Evolutionary conservation across 2,329 filamentous ascomycete genomes (phyloP), one percentile per base, ranked within the genome.

Genomic region (Cryphonectria radicalis): DNA sequence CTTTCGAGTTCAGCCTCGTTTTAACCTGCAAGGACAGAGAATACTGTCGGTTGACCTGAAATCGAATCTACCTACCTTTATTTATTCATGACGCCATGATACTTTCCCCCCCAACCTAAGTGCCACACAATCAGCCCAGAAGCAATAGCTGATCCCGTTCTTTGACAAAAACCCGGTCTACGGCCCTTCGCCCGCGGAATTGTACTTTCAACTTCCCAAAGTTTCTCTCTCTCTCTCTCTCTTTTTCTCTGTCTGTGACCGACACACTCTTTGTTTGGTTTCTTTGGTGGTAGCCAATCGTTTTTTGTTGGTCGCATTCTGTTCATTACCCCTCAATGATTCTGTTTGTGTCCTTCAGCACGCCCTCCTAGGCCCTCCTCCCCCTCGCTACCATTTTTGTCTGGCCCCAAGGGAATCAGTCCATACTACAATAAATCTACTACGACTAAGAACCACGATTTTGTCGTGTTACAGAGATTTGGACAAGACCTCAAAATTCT

Each of bases 51-150:
- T 14, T 35, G 55, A 59, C 25, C 8, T 59, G 28, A 57, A 62
- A 50, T 63, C 37, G 55, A 57, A 60, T 66, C 63, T 67, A 43
- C 50, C 57, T 53, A 6, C 14, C 28, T 32, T 43, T 50, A n/a
- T 50, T 50, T 50, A 43, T 55, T 67, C 69, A 70, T 70, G 69
- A 70, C 69, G 64, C 59, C 69, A 70, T 70, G 63, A 25, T 60
- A 57, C 55, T 42, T 57, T 67, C 35, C n/a, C 40, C 7, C 19
- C 8, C 19, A 35, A 22, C 22, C 22, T 42, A 28, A 19, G 46
- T 64, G 40, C 37, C 40, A 43, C n/a, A 64, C 37, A 62, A 17
- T 11, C 22, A n/a, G 13, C 11, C 59, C 35, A 35, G 28, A 35
- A 62, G 22, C 22, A 63, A 63, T 42, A 46, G 25, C 2, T 28